Conservation (phyloP, 1,139 yeast species). For the Protomyces inouyei region DNA sequence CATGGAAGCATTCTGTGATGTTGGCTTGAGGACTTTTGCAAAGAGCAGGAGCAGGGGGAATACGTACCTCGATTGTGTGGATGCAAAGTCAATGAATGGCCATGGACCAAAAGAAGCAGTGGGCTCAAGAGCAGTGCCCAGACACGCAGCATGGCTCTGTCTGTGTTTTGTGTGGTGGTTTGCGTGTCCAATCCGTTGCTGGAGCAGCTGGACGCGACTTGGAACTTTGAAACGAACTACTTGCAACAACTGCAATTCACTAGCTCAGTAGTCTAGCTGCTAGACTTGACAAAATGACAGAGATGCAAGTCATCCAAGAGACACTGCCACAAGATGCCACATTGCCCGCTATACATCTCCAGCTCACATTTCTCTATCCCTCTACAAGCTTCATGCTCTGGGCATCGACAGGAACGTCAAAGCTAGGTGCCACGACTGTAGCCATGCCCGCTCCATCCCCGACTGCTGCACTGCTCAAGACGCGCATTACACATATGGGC, state of each 20-base stretch:
- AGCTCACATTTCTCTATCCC: slow-evolving; percentile 20
- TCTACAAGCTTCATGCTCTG: slow-evolving; percentile 25
- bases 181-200: background rate
- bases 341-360: slow-evolving; percentile 7
- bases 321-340: slow-evolving; percentile 2
- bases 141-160: background rate
- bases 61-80: slow-evolving; percentile 30
- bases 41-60: background rate
- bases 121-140: background rate
- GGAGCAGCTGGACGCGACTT: no score
- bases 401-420: slow-evolving; percentile 17
- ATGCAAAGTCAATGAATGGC: slow-evolving; percentile 47
- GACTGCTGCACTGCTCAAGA: slow-evolving; percentile 8
- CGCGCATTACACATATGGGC: slow-evolving; percentile 9
- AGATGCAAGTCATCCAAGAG: background rate
- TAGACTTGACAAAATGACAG: background rate
- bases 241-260: no score
- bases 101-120: slow-evolving; percentile 39
- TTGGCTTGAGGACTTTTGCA: slow-evolving; percentile 56
- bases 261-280: background rate
- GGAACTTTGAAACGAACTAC: no score
- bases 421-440: slow-evolving; percentile 3
- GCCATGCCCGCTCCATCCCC: slow-evolving; percentile 18
- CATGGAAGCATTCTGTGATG: slow-evolving; percentile 65
- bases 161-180: background rate